A percentile compares a stretch with the other conserved stretches of the same genome.
Evolutionary conservation across 2,329 filamentous ascomycete genomes (phyloP).

Genomic region (Alternaria sp.): DNA sequence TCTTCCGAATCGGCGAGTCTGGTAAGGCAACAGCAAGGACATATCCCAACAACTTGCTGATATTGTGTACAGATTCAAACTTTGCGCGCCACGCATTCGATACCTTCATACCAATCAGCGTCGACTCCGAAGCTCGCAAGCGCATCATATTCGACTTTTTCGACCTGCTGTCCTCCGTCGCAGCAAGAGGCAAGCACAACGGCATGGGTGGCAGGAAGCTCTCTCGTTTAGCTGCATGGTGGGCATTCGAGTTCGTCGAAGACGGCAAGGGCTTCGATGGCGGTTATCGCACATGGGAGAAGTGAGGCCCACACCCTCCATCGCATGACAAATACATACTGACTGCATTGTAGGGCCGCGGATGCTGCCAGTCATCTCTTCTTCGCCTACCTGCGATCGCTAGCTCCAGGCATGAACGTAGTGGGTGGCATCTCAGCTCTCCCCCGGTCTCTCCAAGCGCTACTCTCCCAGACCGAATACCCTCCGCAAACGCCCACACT

Average conservation of each 20-base stretch:
- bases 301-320: conserved; percentile 59
- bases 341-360: conserved; percentile 70
- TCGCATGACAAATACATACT: conserved; percentile 29
- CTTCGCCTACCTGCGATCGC: conserved; percentile 92
- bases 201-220: conserved; percentile 92
- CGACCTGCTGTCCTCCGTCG: conserved; percentile 87
- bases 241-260: conserved; percentile 93
- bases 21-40: conserved; percentile 63
- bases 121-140: conserved; percentile 83
- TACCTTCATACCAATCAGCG: conserved; percentile 93
- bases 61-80: conserved; percentile 73
- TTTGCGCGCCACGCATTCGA: conserved; percentile 93
- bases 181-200: conserved; percentile 91
- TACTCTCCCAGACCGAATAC: conserved; percentile 92
- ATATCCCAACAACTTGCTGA: conserved; percentile 29
- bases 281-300: conserved; percentile 88
- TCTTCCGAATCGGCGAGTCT: conserved; percentile 93
- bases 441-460: conserved; percentile 87
- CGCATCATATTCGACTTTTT: conserved; percentile 97
- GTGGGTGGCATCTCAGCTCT: conserved; percentile 83
- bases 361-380: conserved; percentile 97
- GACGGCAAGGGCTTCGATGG: conserved; percentile 91
- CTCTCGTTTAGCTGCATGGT: conserved; percentile 96
- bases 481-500: conserved; percentile 81
- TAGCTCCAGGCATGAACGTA: conserved; percentile 78